phyloP scores from a whole-genome alignment of 345 rosid species.

The Brassica napus region DNA sequence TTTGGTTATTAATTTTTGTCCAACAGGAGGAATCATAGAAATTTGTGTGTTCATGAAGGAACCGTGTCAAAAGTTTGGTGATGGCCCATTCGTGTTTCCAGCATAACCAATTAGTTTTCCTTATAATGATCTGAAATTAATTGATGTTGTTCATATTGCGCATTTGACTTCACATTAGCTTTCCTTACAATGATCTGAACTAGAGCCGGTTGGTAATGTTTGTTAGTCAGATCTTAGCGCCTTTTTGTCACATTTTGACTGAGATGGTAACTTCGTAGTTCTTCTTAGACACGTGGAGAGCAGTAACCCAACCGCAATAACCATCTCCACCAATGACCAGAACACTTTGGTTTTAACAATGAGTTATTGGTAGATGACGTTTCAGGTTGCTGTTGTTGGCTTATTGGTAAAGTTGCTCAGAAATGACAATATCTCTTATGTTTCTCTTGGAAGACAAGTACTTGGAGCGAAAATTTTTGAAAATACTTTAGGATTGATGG shows the following conservation, averaged over 20 bases:
- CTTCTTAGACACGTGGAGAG: conserved; percentile 81
- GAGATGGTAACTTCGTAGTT: conserved; percentile 74
- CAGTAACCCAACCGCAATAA: conserved; percentile 97
- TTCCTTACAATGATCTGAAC: not conserved
- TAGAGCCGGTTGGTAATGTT: not conserved
- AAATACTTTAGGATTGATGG: conserved; percentile 37
- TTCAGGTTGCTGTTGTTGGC: conserved; percentile 58
- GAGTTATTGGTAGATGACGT: conserved; percentile 38
- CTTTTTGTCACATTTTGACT: not conserved
- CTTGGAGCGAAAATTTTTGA: conserved; percentile 41
- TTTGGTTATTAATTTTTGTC: no score
- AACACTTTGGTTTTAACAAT: conserved; percentile 58
- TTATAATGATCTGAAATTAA: no score
- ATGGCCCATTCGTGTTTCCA: no score
- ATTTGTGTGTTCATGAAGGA: no score
- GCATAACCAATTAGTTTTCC: no score
- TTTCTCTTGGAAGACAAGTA: conserved; percentile 42
- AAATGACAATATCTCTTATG: conserved; percentile 36
- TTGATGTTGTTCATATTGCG: no score
- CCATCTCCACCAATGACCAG: conserved; percentile 99
- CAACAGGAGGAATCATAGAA: no score
- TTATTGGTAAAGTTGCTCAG: conserved; percentile 48
- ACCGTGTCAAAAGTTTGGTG: no score
- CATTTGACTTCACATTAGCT: no score
- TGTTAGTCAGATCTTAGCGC: not conserved